Evolutionary conservation across 345 rosid species (phyloP), one percentile per base, ranked within the genome.

Genomic region (Aquilaria yunnanensis): DNA sequence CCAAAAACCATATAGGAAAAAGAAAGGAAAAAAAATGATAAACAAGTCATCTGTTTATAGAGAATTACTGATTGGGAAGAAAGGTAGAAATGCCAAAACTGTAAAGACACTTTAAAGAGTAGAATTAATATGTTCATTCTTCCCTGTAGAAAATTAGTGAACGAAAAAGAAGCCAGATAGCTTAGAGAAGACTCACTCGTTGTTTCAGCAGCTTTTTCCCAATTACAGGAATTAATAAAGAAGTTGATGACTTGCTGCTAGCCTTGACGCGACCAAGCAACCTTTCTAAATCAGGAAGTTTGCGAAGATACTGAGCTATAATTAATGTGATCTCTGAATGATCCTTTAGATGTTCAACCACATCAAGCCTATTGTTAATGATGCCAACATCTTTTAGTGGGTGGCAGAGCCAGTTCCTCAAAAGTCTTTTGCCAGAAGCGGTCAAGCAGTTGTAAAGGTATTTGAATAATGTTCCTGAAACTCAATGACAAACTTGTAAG

Each of bases 351-450:
- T 63, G 70, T 50, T 88, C 96, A 51, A 88, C 87, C 57, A 78
- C 86, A 72, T 93, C 70, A 31, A 93, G 94, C 77, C 97, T 78
- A 60, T 79, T 75, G 61, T 89, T 88, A 70, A 93, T 93, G 79
- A 70, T 71, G 43, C 59, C 86, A 66, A 74, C 81, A 83, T 80
- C 81, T 75, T 88, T 90, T 57, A 90, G 84, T 29, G 98, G 98
- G 73, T 90, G 98, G 75, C 97, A 93, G 64, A 93, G 90, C 97
- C 98, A 93, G 68, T 71, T 78, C 75, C 98, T 81, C 63, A 93
- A 81, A 64, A 87, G 90, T 63, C 96, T 83, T 74, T 81, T 93
- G 14, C 98, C 97, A 67, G 90, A 81, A 70, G 89, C 77, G 50
- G 90, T 90, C 59, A 86, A 59, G 67, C 97, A 93, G 74, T 75